Conservation (phyloP, 2,329 filamentous ascomycete genomes). For the Chrysosporium queenslandicum region DNA sequence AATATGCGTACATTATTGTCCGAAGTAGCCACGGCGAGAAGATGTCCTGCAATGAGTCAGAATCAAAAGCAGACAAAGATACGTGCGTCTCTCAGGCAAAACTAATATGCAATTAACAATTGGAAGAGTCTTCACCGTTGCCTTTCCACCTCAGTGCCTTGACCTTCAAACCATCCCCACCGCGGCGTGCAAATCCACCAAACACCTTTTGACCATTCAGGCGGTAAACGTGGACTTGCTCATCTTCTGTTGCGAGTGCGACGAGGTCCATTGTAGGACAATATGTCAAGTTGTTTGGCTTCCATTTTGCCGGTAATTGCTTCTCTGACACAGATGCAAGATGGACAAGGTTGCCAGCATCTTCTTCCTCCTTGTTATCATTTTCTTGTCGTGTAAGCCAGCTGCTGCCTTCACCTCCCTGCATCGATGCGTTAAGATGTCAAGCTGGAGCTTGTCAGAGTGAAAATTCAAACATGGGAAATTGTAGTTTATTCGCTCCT, state of each 20-base stretch:
- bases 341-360: constrained; percentile 15
- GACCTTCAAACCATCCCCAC: constrained; percentile 26
- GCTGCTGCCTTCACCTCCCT: background rate
- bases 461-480: background rate
- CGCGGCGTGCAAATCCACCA: constrained; percentile 37
- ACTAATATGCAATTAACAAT: constrained; percentile 9
- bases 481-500: too few relatives aligned
- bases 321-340: constrained; percentile 35
- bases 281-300: constrained; percentile 50
- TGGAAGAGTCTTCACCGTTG: constrained; percentile 52
- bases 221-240: constrained; percentile 64
- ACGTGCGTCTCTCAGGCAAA: too few relatives aligned
- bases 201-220: constrained; percentile 64
- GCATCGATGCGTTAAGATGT: too few relatives aligned
- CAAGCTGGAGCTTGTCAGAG: too few relatives aligned
- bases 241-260: constrained; percentile 57
- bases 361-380: background rate
- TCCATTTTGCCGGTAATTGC: constrained; percentile 34
- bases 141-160: constrained; percentile 51
- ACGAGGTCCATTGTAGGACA: constrained; percentile 80
- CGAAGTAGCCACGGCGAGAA: constrained; percentile 73
- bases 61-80: too few relatives aligned
- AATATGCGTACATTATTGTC: constrained; percentile 69
- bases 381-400: background rate
- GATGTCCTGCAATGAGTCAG: constrained; percentile 47